Percentiles rank a stretch among this genome's conserved stretches.
Evolutionary conservation across 2,329 filamentous ascomycete species (phyloP).

Genomic region (Furcasterigmium furcatum): DNA sequence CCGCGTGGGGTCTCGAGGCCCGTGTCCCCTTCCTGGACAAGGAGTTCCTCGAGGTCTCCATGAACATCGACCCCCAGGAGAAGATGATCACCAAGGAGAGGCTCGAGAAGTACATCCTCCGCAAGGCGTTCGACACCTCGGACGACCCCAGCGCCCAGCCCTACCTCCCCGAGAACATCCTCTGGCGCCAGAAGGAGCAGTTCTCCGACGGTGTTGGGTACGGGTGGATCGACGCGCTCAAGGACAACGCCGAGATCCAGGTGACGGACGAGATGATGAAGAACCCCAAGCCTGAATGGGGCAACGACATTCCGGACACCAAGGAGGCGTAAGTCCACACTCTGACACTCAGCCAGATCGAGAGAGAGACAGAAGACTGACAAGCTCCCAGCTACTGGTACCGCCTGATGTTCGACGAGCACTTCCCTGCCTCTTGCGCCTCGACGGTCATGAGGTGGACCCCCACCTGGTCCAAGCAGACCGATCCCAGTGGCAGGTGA

Average conservation of each 20-base stretch:
- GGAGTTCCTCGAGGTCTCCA: constrained; percentile 86
- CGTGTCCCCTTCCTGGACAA: constrained; percentile 98
- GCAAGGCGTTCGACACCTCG: constrained; percentile 93
- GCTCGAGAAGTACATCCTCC: constrained; percentile 97
- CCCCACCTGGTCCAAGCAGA: constrained; percentile 95
- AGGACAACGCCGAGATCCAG: constrained; percentile 86
- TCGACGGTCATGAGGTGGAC: constrained; percentile 95
- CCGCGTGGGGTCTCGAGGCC: constrained; percentile 95
- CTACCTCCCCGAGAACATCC: constrained; percentile 93
- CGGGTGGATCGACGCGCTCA: constrained; percentile 97
- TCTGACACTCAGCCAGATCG: background rate
- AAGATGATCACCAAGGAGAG: constrained; percentile 91
- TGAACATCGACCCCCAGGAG: constrained; percentile 91
- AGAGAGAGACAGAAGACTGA: constrained; percentile 19
- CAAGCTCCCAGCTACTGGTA: constrained; percentile 76
- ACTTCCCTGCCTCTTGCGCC: constrained; percentile 90
- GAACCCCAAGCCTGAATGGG: constrained; percentile 97
- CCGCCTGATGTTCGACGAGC: constrained; percentile 96
- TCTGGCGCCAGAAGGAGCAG: constrained; percentile 99
- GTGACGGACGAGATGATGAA: constrained; percentile 98
- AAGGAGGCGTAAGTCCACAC: constrained; percentile 77
- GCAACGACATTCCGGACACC: constrained; percentile 83
- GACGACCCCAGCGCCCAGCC: constrained; percentile 78
- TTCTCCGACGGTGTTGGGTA: constrained; percentile 98
- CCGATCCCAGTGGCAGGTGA: constrained; percentile 88